Percentiles rank a stretch among this genome's conserved stretches.
Evolutionary conservation across 2,329 filamentous ascomycete genomes (phyloP).

Genomic region (Verticillium klebahnii): DNA sequence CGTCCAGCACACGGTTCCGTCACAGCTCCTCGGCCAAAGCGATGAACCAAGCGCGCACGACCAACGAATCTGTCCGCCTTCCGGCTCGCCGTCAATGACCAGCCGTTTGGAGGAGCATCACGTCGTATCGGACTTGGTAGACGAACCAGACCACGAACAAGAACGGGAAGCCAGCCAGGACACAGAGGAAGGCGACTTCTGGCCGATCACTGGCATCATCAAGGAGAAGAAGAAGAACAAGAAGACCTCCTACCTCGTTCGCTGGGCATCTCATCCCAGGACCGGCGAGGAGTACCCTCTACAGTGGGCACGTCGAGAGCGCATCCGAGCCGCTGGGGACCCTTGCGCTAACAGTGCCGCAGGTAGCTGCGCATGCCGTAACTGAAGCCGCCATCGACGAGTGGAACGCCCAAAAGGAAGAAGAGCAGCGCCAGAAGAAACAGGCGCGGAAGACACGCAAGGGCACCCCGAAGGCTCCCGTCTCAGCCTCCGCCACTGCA

Average conservation of each 20-base stretch:
- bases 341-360: not conserved
- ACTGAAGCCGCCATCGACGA: conserved; percentile 24
- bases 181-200: conserved; percentile 22
- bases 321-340: not conserved
- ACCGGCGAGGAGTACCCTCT: conserved; percentile 27
- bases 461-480: not conserved
- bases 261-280: conserved; percentile 28
- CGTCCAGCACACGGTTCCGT: not conserved
- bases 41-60: not conserved
- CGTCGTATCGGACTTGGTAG: not conserved
- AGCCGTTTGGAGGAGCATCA: not conserved
- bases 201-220: conserved; percentile 26
- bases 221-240: conserved; percentile 23
- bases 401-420: conserved; percentile 24
- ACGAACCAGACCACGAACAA: not conserved
- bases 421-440: not conserved
- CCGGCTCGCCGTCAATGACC: not conserved
- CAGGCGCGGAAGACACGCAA: not conserved
- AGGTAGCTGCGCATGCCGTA: conserved; percentile 19
- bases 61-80: not conserved
- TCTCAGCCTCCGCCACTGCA: not conserved
- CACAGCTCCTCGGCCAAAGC: not conserved
- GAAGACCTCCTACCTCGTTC: conserved; percentile 28
- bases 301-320: conserved; percentile 24
- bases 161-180: not conserved